Base-by-base conservation (phyloP, 139 green algal genomes). In the Chlorella sp. region DNA sequence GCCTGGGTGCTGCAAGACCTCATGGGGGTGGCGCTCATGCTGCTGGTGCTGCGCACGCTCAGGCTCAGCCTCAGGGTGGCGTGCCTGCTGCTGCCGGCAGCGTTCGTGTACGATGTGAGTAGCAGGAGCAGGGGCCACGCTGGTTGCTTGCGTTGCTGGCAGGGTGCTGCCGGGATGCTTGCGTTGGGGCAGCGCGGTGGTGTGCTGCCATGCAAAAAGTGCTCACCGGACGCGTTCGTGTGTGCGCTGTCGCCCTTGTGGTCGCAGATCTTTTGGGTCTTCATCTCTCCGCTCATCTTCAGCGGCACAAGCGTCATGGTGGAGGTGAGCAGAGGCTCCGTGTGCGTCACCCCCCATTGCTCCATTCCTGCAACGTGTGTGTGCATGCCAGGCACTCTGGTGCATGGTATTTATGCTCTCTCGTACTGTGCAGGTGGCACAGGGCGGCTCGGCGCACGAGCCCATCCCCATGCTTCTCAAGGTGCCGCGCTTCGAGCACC, bases 241-340 rank as follows among this genome's bases (percentile, higher is more conserved):
- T 55, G 10, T 26, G 42, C 42, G 10, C 42, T 55, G 42, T 17
- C n/a, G n/a, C n/a, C n/a, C n/a, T n/a, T 64, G 22, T 64, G 55
- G 4, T 64, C 17, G 42, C 55, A 64, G 55, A 64, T 64, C 22
- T 97, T 94, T 77, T 97, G 90, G 91, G 93, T 97, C 29, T 97
- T 96, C 84, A 75, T 97, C 36, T 87, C 91, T 73, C 93, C 93
- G 2, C 55, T 88, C 22, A 67, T 97, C 0, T 83, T 76, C 23
- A 85, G 88, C 35, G 69, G 85, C 27, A 79, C 85, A 0, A 61
- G 84, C 33, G 92, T 96, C 29, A 97, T 96, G 91, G 82, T 97
- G 0, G 74, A 85, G 35, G 87, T 91, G 23, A 29, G 55, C 55
- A n/a, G 27, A n/a, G 20, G 55, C 20, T 22, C 27, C n/a, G n/a